Evolutionary conservation across 2,329 filamentous ascomycete species (phyloP), one percentile per base, ranked within the genome.

Genomic region (Pseudonectria foliicola): DNA sequence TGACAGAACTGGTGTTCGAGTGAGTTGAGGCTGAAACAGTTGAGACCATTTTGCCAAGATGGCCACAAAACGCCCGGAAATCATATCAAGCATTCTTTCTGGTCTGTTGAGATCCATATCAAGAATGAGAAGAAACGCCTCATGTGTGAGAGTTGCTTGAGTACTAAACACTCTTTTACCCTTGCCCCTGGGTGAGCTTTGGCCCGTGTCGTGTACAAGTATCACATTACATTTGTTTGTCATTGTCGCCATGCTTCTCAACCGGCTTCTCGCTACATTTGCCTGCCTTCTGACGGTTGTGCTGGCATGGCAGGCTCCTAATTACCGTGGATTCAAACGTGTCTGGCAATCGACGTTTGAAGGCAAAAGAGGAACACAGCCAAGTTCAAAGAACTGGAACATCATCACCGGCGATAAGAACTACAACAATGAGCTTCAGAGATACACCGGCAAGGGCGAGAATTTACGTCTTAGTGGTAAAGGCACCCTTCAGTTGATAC

Each of bases 381-480:
- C 67, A 5, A 53, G 60, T 49, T 33, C 42, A 4, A 44, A 16
- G 32, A 54, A 54, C 31, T 74, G 70, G 70, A 59, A 65, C 40
- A 52, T 63, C 34, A 60, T 66, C 38, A 43, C 48, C 28, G 50
- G 49, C 13, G 60, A 63, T 33, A 56, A 68, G 34, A 56, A 62
- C 44, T 63, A 62, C 52, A 77, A 77, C 62, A 62, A 67, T 45
- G 72, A 77, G 48, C 45, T 67, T 12, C 60, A 77, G 50, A 60
- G 56, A 4, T 77, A 76, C 57, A 64, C 65, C 3, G 54, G 53
- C 14, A 63, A 59, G 35, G 63, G 55, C 42, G 41, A 46, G 14
- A 77, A 75, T 54, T 39, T 76, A 11, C 70, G 73, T 39, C 54
- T 70, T 32, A 71, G 63, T 25, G 73, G 72, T 24, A 62, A 63